Percentiles rank a stretch among this genome's conserved stretches.
Evolutionary conservation across 2,329 filamentous ascomycete genomes (phyloP).

Genomic region (Fusarium sambucinum): DNA sequence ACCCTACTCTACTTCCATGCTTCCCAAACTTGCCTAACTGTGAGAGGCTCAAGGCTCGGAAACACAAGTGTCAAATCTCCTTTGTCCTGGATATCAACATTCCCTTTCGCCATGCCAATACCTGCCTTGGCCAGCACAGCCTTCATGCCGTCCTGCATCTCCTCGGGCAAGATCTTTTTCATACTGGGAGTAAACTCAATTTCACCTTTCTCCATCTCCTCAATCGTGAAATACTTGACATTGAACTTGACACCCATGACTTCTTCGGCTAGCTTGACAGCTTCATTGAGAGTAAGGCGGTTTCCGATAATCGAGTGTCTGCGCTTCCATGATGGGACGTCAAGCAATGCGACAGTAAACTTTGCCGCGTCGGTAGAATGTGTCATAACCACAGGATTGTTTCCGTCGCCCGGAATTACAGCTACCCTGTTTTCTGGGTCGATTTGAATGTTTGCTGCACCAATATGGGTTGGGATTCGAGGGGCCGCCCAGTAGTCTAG

Average conservation of each 20-base stretch:
- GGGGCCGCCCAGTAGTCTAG: not conserved
- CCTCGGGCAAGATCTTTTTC: not conserved
- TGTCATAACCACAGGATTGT: not conserved
- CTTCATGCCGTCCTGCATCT: not conserved
- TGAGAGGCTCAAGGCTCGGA: not conserved
- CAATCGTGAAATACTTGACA: not conserved
- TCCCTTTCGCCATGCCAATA: not conserved
- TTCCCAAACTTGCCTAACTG: not conserved
- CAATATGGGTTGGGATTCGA: not conserved
- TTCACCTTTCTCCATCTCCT: not conserved
- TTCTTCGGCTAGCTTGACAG: not conserved
- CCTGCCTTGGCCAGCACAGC: not conserved
- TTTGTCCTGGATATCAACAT: rapidly evolving
- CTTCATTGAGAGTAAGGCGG: not conserved
- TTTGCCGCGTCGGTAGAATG: not conserved
- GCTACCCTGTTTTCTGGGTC: not conserved
- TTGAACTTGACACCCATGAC: not conserved
- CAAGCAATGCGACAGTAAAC: not conserved
- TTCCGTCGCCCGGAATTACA: not conserved
- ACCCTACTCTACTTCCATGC: not conserved
- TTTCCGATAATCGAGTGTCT: not conserved
- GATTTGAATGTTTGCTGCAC: not conserved
- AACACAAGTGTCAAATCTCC: not conserved
- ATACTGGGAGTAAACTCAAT: not conserved
- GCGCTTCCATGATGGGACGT: not conserved